Evolutionary conservation across 2,329 filamentous ascomycete species (phyloP), one percentile per base, ranked within the genome.

Genomic region (Neofusicoccum ribis): DNA sequence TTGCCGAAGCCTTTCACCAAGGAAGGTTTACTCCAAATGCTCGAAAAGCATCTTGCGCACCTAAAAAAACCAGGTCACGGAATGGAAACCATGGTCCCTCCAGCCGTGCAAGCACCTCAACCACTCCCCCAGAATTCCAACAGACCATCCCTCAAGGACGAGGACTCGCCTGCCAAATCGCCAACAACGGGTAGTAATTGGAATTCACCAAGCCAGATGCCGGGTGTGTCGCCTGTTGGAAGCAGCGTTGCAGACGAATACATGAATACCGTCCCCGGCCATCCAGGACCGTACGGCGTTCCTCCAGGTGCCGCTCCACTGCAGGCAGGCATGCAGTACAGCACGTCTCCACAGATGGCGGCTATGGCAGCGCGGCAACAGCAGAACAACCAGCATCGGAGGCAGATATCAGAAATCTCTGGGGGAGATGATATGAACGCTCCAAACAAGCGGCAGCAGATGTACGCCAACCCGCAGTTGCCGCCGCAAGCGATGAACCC

Each of bases 1-100:
- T 82, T 99, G 67, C 94, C 95, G 0, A 99, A 99, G 75, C 95
- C 95, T 0, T 99, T 99, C 76, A 99, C 95, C 0, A 90, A 90
- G 70, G 86, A 91, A 49, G 94, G 93, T 0, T 80, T 97, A 37
- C 80, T 97, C 34, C 83, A 87, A 39, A 86, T 96, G 80, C 84
- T 99, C 36, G 91, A 95, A 77, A 96, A 94, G 74, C 92, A 97
- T 74, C 83, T 98, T 58, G 85, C 87, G n/a, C 90, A 93, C 74
- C 84, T 97, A 67, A 89, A 96, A 74, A 92, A 92, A 73, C 86
- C 87, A 65, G 56, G 69, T 20, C 69, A 72, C 5, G 73, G 70
- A 66, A 77, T 76, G 52, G 77, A 81, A 0, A 73, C 75, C 7
- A 84, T 87, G 75, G 84, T 84, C n/a, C 79, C 81, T 1, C 80